A percentile compares a stretch with the other conserved stretches of the same genome.
phyloP scores from a whole-genome alignment of 148 eudicot species.

The Chenopodium album region DNA sequence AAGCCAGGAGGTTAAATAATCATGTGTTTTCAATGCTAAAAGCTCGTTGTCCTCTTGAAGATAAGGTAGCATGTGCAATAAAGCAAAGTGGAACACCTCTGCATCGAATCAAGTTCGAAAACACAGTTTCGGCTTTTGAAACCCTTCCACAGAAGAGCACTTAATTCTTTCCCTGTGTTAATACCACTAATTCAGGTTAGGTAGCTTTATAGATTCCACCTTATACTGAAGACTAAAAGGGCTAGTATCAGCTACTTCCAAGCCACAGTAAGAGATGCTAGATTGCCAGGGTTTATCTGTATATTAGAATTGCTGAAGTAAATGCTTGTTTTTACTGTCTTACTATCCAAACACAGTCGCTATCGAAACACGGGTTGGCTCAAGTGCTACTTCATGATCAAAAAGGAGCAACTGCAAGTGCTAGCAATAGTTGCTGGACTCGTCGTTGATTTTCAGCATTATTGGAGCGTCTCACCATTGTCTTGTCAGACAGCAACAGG shows the following conservation, averaged over 20 bases:
- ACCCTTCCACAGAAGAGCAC: conserved; percentile 87
- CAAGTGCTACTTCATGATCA: neutral
- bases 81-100: conserved; percentile 98
- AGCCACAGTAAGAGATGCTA: neutral
- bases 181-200: neutral
- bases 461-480: neutral
- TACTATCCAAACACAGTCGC: neutral
- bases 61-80: conserved; percentile 94
- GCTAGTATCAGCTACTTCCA: neutral
- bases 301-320: neutral
- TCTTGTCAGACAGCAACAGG: neutral
- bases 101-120: conserved; percentile 87
- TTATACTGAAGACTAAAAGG: neutral
- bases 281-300: neutral
- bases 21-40: conserved; percentile 96
- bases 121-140: conserved; percentile 94
- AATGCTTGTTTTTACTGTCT: neutral
- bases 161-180: conserved; percentile 26
- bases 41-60: conserved; percentile 97
- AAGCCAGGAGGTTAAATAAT: conserved; percentile 91
- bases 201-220: conserved; percentile 3
- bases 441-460: neutral
- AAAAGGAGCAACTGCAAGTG: neutral
- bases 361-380: neutral
- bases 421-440: neutral